Base-by-base conservation (phyloP, 2,329 filamentous ascomycete species). In the Apiospora hydei region DNA sequence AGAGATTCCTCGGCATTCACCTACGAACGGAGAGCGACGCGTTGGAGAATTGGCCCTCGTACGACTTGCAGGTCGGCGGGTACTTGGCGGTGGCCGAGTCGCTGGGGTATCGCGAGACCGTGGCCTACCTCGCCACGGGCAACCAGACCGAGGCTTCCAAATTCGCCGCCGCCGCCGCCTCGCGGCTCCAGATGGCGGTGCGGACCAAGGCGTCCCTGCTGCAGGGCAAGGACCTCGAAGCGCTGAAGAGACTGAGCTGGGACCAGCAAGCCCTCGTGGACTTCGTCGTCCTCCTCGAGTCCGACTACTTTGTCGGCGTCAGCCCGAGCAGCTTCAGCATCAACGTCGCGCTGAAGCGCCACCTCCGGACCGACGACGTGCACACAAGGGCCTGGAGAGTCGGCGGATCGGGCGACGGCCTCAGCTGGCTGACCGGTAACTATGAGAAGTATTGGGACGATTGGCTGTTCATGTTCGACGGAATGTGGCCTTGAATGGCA, bases 391-490 rank as follows among this genome's bases (percentile, higher is more conserved):
- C 82, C 0, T 86, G 83, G 83, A 83, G 75, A 71, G 77, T 84
- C 16, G 81, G 80, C 10, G 80, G 80, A 3, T 78, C 78, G 0
- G 81, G 83, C 0, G 84, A 86, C 72, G 80, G 79, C 4, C 78
- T 80, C 57, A 85, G 83, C 53, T 84, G 82, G 76, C 76, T 86
- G 24, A 80, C 84, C 16, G 85, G 85, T 1, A 78, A 78, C 26
- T 85, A 84, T 70, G 80, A 82, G 6, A 79, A 78, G 24, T 86
- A 85, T 75, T 86, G 82, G 82, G 82, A 84, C 16, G 84, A 86
- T 73, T 86, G 84, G 84, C 77, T 86, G 53, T 87, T 85, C 70
- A 86, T 87, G 82, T 85, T 81, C 71, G 83, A 85, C 64, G 82
- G 82, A 0, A 77, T 85, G 73, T 85, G 83, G 83, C 82, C 83